phyloP scores from a whole-genome alignment of 1,139 yeast genomes.

The Geotrichum europaeum region DNA sequence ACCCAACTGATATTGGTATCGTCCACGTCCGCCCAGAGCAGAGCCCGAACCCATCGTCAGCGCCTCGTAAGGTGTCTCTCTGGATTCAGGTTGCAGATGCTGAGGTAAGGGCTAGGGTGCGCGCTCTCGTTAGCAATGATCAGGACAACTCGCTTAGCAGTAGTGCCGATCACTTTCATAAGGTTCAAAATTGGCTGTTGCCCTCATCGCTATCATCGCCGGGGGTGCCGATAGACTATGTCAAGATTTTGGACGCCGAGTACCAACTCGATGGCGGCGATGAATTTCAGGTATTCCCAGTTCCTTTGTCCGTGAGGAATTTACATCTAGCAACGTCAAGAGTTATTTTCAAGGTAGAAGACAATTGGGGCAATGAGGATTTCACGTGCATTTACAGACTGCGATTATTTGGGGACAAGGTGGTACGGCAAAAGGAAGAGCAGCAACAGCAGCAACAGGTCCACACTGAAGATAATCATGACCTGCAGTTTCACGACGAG shows the following conservation, averaged over 20 bases:
- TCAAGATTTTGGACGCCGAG: slow-evolving; percentile 26
- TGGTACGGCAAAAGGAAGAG: background rate
- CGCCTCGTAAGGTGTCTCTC: slow-evolving; percentile 31
- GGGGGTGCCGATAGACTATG: slow-evolving; percentile 21
- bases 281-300: slow-evolving; percentile 30
- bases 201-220: background rate
- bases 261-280: slow-evolving; percentile 28
- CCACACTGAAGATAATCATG: background rate
- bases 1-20: slow-evolving; percentile 29
- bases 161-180: slow-evolving; percentile 2
- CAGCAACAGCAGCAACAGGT: background rate
- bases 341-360: slow-evolving; percentile 27
- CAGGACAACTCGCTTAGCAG: slow-evolving; percentile 8
- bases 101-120: slow-evolving; percentile 16
- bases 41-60: slow-evolving; percentile 28
- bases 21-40: slow-evolving; percentile 30
- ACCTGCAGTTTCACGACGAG: background rate
- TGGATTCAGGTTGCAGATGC: slow-evolving; percentile 30
- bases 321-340: slow-evolving; percentile 21
- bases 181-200: background rate
- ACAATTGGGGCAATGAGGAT: slow-evolving; percentile 34
- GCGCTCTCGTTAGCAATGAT: slow-evolving; percentile 7
- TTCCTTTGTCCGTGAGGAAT: slow-evolving; percentile 24
- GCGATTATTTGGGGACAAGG: slow-evolving; percentile 29
- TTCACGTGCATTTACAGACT: slow-evolving; percentile 35